Evolutionary conservation across 2,329 filamentous ascomycete species (phyloP).

Genomic region (Didymella exigua): DNA sequence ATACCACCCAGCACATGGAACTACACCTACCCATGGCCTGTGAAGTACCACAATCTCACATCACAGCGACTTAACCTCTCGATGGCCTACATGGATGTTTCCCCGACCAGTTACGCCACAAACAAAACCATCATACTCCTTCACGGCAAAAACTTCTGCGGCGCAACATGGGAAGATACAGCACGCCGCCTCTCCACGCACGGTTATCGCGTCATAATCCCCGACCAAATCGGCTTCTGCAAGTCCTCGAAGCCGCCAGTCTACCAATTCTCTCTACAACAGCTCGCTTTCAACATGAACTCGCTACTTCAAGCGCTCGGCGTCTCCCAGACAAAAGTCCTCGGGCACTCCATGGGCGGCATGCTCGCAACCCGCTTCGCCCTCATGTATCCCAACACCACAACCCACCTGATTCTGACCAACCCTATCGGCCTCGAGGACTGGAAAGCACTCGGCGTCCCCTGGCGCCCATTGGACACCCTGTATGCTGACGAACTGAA

Average conservation of each 20-base stretch:
- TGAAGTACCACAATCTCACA: conserved; percentile 55
- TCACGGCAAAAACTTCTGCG: conserved; percentile 64
- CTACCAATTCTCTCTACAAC: conserved; percentile 61
- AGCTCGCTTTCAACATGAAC: conserved; percentile 59
- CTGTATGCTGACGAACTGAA: conserved; percentile 26
- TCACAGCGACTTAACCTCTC: conserved; percentile 57
- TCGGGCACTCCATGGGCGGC: conserved; percentile 63
- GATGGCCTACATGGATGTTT: conserved; percentile 63
- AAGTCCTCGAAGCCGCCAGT: conserved; percentile 59
- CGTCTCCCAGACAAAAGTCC: conserved; percentile 53
- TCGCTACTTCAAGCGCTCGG: conserved; percentile 54
- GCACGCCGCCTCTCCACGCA: conserved; percentile 49
- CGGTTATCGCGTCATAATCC: conserved; percentile 60
- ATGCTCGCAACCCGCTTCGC: conserved; percentile 61
- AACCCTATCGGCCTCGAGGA: conserved; percentile 62
- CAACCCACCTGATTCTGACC: conserved; percentile 55
- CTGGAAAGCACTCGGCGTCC: conserved; percentile 50
- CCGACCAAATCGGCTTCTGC: conserved; percentile 64
- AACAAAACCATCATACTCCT: conserved; percentile 55
- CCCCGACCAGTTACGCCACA: conserved; percentile 46
- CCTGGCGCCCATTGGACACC: conserved; percentile 29
- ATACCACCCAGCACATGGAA: conserved; percentile 29
- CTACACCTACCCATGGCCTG: conserved; percentile 58
- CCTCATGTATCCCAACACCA: conserved; percentile 56
- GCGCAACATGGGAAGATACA: conserved; percentile 59